A percentile compares a stretch with the other conserved stretches of the same genome.
Conservation (phyloP, 768 basidiomycete genomes). For the Termitomyces sp. region DNA sequence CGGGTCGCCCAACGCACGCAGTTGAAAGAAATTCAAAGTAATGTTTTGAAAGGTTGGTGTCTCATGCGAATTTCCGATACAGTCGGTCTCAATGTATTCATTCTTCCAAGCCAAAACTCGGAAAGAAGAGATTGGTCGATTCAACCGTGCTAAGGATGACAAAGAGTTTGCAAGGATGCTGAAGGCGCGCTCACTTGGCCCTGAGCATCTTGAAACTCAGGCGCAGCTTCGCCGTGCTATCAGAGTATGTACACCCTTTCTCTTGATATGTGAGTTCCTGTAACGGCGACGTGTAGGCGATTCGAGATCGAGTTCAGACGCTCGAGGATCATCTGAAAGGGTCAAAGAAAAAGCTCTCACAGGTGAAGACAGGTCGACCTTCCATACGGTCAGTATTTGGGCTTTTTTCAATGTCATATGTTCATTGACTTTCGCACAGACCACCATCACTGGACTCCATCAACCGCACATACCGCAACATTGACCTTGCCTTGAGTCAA, state of each 20-base stretch:
- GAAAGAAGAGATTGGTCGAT: slow-evolving; percentile 78
- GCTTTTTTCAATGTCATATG: neutral
- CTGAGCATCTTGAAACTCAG: slow-evolving; percentile 85
- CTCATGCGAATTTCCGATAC: neutral
- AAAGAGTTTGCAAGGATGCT: slow-evolving; percentile 74
- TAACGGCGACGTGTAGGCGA: slow-evolving; percentile 36
- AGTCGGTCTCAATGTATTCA: slow-evolving; percentile 23
- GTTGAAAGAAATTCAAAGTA: slow-evolving; percentile 56
- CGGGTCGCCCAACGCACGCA: slow-evolving; percentile 24
- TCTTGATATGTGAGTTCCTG: neutral
- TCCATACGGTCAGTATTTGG: slow-evolving; percentile 49
- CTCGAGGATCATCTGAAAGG: slow-evolving; percentile 69
- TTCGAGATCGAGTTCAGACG: slow-evolving; percentile 70
- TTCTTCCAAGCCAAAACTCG: slow-evolving; percentile 56
- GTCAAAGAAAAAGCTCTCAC: slow-evolving; percentile 64
- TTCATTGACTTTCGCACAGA: slow-evolving; percentile 31
- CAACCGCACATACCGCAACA: slow-evolving; percentile 80
- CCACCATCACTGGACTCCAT: slow-evolving; percentile 83
- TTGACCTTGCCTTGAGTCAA: slow-evolving; percentile 65
- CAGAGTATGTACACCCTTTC: slow-evolving; percentile 42
- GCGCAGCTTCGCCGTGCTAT: slow-evolving; percentile 67
- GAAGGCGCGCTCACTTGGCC: slow-evolving; percentile 72
- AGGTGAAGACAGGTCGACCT: slow-evolving; percentile 57
- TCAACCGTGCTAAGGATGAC: slow-evolving; percentile 73
- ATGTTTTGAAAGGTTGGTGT: slow-evolving; percentile 57